A percentile compares a stretch with the other conserved stretches of the same genome.
Evolutionary conservation across 1,284 basidiomycete genomes (phyloP).

Genomic region (Ustilago sp.): DNA sequence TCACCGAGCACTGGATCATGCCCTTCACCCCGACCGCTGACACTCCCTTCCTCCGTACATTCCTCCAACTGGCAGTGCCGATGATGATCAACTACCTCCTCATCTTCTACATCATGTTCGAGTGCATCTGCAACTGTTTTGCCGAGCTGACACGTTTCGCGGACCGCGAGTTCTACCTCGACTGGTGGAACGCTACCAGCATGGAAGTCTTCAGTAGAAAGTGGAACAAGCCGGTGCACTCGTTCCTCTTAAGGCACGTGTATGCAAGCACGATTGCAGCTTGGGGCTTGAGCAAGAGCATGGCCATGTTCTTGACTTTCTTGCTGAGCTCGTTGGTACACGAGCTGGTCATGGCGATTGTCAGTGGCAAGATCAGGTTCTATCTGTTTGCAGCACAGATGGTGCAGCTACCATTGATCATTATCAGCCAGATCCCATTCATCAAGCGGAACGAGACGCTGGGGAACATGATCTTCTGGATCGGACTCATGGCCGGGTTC

Average conservation of each 20-base stretch:
- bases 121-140: conserved; percentile 93
- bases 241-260: conserved; percentile 92
- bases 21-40: conserved; percentile 71
- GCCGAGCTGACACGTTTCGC: conserved; percentile 83
- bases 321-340: conserved; percentile 76
- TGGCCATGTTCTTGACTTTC: conserved; percentile 92
- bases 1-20: conserved; percentile 90
- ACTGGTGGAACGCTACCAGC: conserved; percentile 96
- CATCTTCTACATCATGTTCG: conserved; percentile 70
- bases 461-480: conserved; percentile 84
- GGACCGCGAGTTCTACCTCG: conserved; percentile 95
- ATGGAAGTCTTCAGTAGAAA: conserved; percentile 85
- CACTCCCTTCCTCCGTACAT: conserved; percentile 67
- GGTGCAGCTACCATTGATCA: conserved; percentile 90
- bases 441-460: conserved; percentile 56
- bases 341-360: conserved; percentile 90
- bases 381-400: conserved; percentile 75
- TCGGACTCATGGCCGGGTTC: conserved; percentile 84
- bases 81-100: conserved; percentile 80
- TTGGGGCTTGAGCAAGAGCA: conserved; percentile 79
- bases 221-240: conserved; percentile 76
- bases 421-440: conserved; percentile 75
- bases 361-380: conserved; percentile 67
- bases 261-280: conserved; percentile 84
- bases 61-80: conserved; percentile 88